Evolutionary conservation across 371 early-diverging fungal genomes (phyloP).

Genomic region (Mortierella sp.): DNA sequence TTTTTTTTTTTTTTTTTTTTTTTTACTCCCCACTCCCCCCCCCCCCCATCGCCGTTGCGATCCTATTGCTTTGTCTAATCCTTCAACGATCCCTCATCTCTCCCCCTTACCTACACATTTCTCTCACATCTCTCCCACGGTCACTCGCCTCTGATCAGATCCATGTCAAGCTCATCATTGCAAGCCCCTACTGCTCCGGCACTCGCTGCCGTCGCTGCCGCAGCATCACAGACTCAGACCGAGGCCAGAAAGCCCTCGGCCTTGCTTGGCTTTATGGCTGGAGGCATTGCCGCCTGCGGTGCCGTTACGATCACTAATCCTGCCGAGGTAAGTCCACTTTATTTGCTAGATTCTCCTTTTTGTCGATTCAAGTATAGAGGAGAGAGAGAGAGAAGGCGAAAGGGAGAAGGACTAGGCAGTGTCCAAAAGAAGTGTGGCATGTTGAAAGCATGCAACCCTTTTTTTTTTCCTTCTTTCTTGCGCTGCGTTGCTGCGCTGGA

Average conservation of each 20-base stretch:
- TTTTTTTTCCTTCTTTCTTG: no score
- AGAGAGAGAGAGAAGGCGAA: no score
- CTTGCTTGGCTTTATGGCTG: conserved; percentile 70
- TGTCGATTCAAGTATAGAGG: no score
- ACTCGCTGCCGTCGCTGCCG: conserved; percentile 2
- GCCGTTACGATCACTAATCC: conserved; percentile 97
- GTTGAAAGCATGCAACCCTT: no score
- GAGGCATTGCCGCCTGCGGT: conserved; percentile 86
- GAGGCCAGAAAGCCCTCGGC: conserved; percentile 40
- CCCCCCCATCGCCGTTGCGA: no score
- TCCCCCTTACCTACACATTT: no score
- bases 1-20: not conserved
- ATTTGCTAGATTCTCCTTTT: no score
- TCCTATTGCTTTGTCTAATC: no score
- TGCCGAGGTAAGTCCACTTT: conserved; percentile 84
- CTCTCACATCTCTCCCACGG: not conserved
- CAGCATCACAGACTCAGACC: not conserved
- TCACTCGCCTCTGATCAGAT: not conserved
- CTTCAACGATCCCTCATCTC: no score
- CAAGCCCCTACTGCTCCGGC: conserved; percentile 8
- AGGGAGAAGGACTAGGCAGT: no score
- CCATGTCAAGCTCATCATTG: conserved; percentile 23
- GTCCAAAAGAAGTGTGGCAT: no score
- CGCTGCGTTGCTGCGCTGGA: no score
- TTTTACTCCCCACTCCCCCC: not conserved